Evolutionary conservation across 768 basidiomycete species (phyloP), one percentile per base, ranked within the genome.

Genomic region (Mycena epipterygia): DNA sequence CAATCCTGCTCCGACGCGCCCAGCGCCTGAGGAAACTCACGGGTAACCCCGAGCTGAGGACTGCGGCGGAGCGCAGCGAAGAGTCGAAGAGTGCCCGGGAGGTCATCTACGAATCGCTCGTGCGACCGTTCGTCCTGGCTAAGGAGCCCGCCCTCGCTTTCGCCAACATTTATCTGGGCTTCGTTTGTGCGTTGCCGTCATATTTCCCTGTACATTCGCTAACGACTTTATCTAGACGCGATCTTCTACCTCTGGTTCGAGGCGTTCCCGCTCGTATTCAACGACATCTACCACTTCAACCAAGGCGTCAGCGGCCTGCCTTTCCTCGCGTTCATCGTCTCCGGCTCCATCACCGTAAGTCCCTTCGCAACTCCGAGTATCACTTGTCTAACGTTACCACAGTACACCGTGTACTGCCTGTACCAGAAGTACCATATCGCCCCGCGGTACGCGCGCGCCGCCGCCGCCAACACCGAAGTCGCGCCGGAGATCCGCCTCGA

Each of bases 241-340:
- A 63, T 81, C 35, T 74, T 79, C n/a, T 79, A 79, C 74, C 73
- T 81, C 49, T 82, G 78, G 79, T 81, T 81, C 58, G 78, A 81
- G 58, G 77, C 79, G 0, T 82, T 82, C 71, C 76, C 77, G 4
- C 67, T 81, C 29, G 81, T 82, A 3, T 82, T 81, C 70, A 73
- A 69, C 64, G 78, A 71, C 30, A 78, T 78, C 59, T 81, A 81
- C 56, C 77, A 78, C 33, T 82, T 81, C 77, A 77, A 75, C 42
- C 71, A 77, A 27, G 80, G 79, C 14, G 52, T 76, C 41, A 71
- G 78, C 44, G 78, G 79, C 3, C 72, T 82, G 2, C 78, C 81
- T 17, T 82, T 81, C 75, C 70, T 81, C 23, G 79, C 73, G 5
- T 72, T 77, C 37, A 68, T 76, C n/a, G 75, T 78, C 19, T 58